These are phyloP conservation scores for Dalbergia oliveri DNA, from an alignment of 306 rosid genomes.

Conservation along the genomic window DNA sequence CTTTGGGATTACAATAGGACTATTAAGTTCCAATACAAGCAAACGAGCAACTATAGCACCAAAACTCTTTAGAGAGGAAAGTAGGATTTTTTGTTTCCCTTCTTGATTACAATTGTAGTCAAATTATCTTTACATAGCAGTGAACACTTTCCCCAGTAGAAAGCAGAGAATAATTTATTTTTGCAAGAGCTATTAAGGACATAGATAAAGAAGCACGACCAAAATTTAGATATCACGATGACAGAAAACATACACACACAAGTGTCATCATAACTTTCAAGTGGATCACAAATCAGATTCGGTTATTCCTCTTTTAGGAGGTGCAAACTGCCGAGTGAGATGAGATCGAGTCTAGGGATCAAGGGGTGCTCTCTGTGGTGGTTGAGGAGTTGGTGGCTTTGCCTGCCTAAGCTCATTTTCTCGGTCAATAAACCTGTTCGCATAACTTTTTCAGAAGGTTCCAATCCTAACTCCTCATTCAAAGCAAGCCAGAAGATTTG, in stretches of 20 bases:
- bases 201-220: slow-evolving; percentile 17
- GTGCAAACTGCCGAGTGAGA: slow-evolving; percentile 74
- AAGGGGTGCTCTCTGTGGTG: slow-evolving; percentile 73
- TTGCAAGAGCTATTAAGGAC: slow-evolving; percentile 20
- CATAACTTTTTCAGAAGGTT: background rate
- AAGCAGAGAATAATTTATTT: slow-evolving; percentile 14
- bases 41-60: background rate
- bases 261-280: slow-evolving; percentile 19
- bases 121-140: slow-evolving; percentile 36
- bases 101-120: background rate
- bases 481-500: slow-evolving; percentile 10
- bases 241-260: background rate
- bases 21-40: background rate
- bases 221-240: slow-evolving; percentile 33
- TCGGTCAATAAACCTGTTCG: slow-evolving; percentile 77
- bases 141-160: slow-evolving; percentile 25
- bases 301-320: slow-evolving; percentile 74
- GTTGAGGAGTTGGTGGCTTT: slow-evolving; percentile 82
- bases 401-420: slow-evolving; percentile 87
- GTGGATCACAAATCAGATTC: slow-evolving; percentile 56
- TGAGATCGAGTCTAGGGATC: slow-evolving; percentile 90
- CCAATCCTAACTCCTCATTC: slow-evolving; percentile 23
- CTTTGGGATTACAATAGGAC: slow-evolving; percentile 2
- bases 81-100: slow-evolving; percentile 18
- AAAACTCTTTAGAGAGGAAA: background rate